Base-by-base conservation (phyloP, 345 rosid genomes). In the Crucihimalaya himalaica region DNA sequence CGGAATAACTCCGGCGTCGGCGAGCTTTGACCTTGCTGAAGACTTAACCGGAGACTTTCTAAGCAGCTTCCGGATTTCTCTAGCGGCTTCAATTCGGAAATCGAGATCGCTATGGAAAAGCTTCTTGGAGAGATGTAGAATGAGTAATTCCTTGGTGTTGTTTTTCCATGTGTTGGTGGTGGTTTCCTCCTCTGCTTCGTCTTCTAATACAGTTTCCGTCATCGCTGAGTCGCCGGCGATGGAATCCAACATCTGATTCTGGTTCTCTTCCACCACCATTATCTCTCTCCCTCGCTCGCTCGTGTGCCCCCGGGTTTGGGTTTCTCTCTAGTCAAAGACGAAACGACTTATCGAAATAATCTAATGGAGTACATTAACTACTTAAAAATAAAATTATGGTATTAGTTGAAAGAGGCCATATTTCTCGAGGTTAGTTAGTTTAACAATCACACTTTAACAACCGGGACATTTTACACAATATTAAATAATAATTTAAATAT, bases 1-100 rank as follows among this genome's bases (percentile, higher is more conserved):
- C 51, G 84, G 85, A 47, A 89, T 86, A 18, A 89, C 92, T 1
- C 96, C 92, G 25, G 90, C 85, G 29, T 89, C 86, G 6, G 87
- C 92, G 66, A 89, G 85, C 56, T 73, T 86, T 16, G 89, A 83
- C 78, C 96, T 85, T 13, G 64, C 63, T 14, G 77, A 72, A 16
- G 86, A 83, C 71, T 83, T 89, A 19, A 81, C 69, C 34, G 92
- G 80, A 7, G 92, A 87, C 37, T 77, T 81, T 52, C 89, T 69
- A 15, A 89, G 84, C 13, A 81, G 72, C 71, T 81, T 84, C 35
- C 96, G 74, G 25, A 89, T 80, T 29, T 84, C 88, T 39, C 83
- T 74, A 45, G 96, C 96, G 6, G 96, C 89, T 74, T 84, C 85
- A 58, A 87, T 86, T 77, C 85, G 84, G 72, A 83, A 74, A 20